These are phyloP conservation scores for Naganishia liquefaciens DNA, from an alignment of 1,284 basidiomycete genomes.

Conservation along the genomic window DNA sequence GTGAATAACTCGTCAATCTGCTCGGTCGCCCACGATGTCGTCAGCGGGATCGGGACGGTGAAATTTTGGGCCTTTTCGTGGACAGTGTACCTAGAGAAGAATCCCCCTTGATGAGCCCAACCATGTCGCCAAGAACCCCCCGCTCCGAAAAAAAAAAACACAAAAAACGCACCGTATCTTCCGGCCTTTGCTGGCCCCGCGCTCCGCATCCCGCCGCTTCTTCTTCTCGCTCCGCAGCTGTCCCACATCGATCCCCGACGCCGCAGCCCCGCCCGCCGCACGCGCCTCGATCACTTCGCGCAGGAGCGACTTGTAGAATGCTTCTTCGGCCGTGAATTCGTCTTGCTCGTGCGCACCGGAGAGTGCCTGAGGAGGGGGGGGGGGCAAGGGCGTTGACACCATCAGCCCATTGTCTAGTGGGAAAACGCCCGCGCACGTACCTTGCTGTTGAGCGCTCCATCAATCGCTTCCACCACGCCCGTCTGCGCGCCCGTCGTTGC, in stretches of 20 bases:
- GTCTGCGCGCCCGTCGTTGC: conserved; percentile 55
- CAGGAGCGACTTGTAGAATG: conserved; percentile 85
- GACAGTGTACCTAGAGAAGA: conserved; percentile 68
- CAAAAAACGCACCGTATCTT: conserved; percentile 67
- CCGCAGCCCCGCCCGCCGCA: conserved; percentile 39
- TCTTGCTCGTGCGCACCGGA: conserved; percentile 45
- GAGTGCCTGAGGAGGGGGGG: conserved; percentile 38
- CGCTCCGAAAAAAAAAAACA: background rate
- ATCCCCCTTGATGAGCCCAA: background rate
- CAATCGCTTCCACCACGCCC: conserved; percentile 51
- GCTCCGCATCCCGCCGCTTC: conserved; percentile 79
- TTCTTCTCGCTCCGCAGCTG: conserved; percentile 57
- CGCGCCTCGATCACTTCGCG: conserved; percentile 77
- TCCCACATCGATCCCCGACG: conserved; percentile 23
- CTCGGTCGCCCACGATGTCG: conserved; percentile 77
- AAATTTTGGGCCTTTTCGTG: conserved; percentile 93
- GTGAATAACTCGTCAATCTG: conserved; percentile 90
- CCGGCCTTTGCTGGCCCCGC: conserved; percentile 88
- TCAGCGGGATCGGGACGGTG: conserved; percentile 78
- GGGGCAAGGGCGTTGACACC: conserved; percentile 36
- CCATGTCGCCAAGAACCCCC: too few relatives aligned
- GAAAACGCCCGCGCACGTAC: conserved; percentile 35
- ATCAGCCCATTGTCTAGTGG: too few relatives aligned
- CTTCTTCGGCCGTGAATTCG: conserved; percentile 73
- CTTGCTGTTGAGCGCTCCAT: conserved; percentile 43